Evolutionary conservation across 495 filamentous ascomycete species (phyloP), one percentile per base, ranked within the genome.

Genomic region (Pyrenopolyporus hunteri): DNA sequence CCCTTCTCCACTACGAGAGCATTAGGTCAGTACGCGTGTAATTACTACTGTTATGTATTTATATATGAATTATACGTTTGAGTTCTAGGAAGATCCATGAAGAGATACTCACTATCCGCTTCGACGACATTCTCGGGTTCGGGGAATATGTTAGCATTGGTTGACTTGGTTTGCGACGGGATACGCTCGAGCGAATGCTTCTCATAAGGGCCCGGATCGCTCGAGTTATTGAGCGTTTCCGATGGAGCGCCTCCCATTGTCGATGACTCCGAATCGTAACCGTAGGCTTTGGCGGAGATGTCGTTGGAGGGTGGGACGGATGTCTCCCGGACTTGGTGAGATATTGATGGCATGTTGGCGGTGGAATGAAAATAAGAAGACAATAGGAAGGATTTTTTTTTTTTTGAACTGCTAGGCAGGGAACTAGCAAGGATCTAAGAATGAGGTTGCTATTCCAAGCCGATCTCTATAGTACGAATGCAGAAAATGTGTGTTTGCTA

Each of bases 111-210:
- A 63, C 60, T 64, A 53, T 76, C 76, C 16, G 68, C 69, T 42
- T 72, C 65, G 39, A 70, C 43, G 42, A 67, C 69, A 14, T 63
- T 68, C 33, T 71, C 62, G 8, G 58, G 60, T n/a, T 75, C 70
- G 35, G 73, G 68, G 39, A 70, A 74, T 19, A 74, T 73, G 44
- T 74, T 73, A n/a, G 69, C 70, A 50, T 72, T 70, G 4, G 73
- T 73, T 8, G 57, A 53, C 14, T 57, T 57, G 33, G 71, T 63
- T 49, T 69, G 69, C 16, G 69, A 71, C 6, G 61, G 57, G 35
- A 71, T 63, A 26, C 66, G 61, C 28, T 68, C 44, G 23, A 70
- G 51, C 4, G 63, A 67, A 9, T 52, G 47, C n/a, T 37, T 1
- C 19, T 49, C 19, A 28, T 60, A 57, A 0, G 64, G 49, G 3